phyloP scores from a whole-genome alignment of 345 rosid species.

The Eucalyptus erythrocorys region DNA sequence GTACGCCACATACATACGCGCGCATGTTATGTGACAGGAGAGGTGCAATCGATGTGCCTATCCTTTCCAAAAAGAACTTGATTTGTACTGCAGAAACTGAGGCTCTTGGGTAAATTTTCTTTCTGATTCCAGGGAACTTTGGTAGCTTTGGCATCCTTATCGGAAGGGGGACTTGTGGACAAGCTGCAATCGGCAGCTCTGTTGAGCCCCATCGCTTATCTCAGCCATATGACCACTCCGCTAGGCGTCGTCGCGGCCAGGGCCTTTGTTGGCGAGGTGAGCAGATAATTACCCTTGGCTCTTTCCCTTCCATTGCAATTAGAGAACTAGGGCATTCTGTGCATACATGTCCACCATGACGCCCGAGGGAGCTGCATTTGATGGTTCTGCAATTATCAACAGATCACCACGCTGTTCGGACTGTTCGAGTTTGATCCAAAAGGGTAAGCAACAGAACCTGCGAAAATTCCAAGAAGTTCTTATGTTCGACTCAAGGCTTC shows the following conservation, averaged over 20 bases:
- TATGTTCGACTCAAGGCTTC: not conserved
- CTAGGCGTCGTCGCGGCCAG: constrained; percentile 53
- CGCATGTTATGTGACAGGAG: not conserved
- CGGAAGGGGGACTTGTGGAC: constrained; percentile 56
- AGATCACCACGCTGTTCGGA: constrained; percentile 47
- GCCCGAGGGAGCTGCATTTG: not conserved
- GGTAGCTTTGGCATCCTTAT: constrained; percentile 63
- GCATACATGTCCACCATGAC: not conserved
- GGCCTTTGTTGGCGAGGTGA: constrained; percentile 75
- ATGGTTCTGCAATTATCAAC: not conserved
- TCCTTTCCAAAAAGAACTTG: not conserved
- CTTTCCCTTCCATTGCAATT: not conserved
- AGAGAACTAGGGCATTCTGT: not conserved
- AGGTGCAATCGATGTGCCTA: not conserved
- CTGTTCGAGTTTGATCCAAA: constrained; percentile 75
- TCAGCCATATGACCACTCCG: constrained; percentile 79
- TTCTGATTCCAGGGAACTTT: constrained; percentile 55
- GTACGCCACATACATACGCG: too few species aligned
- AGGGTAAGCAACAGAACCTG: constrained; percentile 26
- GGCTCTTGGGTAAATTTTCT: not conserved
- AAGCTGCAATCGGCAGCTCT: constrained; percentile 58
- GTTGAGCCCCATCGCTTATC: constrained; percentile 81
- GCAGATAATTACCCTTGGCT: not conserved
- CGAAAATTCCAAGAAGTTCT: not conserved
- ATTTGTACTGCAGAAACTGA: not conserved